Percentiles rank a stretch among this genome's conserved stretches.
Evolutionary conservation across 78 protist species (phyloP).

Genomic region (Dictyostelium intermedium): DNA sequence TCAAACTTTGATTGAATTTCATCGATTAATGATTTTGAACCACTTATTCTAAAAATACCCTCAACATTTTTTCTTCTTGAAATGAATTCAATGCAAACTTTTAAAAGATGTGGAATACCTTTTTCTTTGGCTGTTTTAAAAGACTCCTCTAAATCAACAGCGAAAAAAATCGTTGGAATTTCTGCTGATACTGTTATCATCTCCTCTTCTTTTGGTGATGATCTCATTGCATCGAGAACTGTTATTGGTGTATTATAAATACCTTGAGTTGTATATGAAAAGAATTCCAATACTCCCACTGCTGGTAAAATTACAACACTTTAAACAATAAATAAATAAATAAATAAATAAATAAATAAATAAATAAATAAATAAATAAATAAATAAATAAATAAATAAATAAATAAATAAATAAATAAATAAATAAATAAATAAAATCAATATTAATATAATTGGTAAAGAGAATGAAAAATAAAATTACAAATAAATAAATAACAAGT

Average conservation of each 20-base stretch:
- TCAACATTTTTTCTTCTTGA: not conserved
- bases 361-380: too few relatives aligned
- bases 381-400: too few relatives aligned
- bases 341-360: not conserved
- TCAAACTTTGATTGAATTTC: slow-evolving; percentile 32
- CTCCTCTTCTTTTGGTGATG: slow-evolving; percentile 58
- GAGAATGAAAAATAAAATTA: too few relatives aligned
- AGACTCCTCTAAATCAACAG: slow-evolving; percentile 9
- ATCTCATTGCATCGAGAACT: slow-evolving; percentile 62
- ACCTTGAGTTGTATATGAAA: slow-evolving; percentile 43
- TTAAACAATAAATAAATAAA: not conserved
- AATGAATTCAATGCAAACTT: slow-evolving; percentile 39
- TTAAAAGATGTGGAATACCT: slow-evolving; percentile 36
- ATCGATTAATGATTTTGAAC: slow-evolving; percentile 34
- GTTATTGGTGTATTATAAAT: slow-evolving; percentile 62
- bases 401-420: too few relatives aligned
- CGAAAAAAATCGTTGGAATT: slow-evolving; percentile 30
- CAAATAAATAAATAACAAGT: too few relatives aligned
- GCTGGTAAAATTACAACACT: slow-evolving; percentile 60
- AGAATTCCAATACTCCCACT: slow-evolving; percentile 47
- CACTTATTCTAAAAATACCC: slow-evolving; percentile 56
- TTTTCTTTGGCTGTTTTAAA: slow-evolving; percentile 7
- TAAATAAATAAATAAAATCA: too few relatives aligned
- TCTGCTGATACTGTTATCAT: not conserved
- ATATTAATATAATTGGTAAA: too few relatives aligned